Evolutionary conservation across 108 stramenopile species (phyloP).

Genomic region (Aurantiochytrium sp.): DNA sequence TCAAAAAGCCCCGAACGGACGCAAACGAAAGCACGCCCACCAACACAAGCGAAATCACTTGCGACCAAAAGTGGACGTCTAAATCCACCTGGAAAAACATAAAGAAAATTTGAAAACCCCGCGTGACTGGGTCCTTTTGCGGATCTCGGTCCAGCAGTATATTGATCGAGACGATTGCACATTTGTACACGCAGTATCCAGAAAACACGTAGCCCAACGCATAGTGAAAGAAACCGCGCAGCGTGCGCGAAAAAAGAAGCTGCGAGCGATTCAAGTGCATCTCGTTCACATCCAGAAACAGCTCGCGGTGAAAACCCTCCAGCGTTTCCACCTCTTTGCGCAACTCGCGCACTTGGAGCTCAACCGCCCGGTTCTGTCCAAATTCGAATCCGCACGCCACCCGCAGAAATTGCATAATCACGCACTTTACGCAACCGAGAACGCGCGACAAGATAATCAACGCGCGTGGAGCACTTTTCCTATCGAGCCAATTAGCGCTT

Average conservation of each 20-base stretch:
- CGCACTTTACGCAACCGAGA: background rate
- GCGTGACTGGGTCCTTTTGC: background rate
- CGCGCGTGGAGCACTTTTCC: background rate
- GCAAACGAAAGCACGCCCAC: background rate
- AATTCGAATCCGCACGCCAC: background rate
- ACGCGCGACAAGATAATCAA: background rate
- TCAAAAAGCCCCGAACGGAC: conserved; percentile 12
- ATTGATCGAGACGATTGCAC: background rate
- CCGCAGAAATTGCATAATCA: background rate
- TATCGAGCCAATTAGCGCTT: no score
- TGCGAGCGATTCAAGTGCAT: background rate
- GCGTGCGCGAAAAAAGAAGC: background rate
- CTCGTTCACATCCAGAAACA: background rate
- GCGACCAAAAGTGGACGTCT: background rate
- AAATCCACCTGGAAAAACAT: conserved; percentile 1
- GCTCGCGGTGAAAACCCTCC: background rate
- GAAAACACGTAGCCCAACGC: background rate
- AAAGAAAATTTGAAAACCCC: background rate
- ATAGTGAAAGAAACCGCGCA: background rate
- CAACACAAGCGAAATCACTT: background rate
- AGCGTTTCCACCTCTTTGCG: background rate
- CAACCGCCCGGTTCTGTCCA: background rate
- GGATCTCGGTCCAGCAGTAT: conserved; percentile 12
- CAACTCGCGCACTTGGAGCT: background rate
- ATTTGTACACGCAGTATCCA: background rate